These are phyloP conservation scores for Thalassiosira pacifica DNA, from an alignment of 352 stramenopile genomes.

Conservation along the genomic window DNA sequence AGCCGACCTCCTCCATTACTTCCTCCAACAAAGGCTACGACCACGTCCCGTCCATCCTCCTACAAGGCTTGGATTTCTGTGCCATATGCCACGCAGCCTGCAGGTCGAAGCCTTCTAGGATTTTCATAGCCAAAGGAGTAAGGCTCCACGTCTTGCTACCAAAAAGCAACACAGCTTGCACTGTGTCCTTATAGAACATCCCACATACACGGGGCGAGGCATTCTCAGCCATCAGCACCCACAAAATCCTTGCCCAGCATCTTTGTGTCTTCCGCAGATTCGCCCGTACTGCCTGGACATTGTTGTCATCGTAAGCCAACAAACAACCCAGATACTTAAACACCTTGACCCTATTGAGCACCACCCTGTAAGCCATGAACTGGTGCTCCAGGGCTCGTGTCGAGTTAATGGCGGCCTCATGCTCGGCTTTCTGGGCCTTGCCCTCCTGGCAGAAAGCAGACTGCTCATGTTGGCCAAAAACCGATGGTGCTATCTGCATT, in stretches of 20 bases:
- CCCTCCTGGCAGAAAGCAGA: not conserved
- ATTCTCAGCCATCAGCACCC: not conserved
- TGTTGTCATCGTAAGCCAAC: not conserved
- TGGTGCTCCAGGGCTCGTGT: not conserved
- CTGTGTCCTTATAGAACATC: not conserved
- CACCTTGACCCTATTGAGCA: not conserved
- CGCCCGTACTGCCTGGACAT: not conserved
- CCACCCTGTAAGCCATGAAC: not conserved
- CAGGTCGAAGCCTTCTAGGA: not conserved
- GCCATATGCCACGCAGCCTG: no score
- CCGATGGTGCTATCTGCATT: not conserved
- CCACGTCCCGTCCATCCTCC: not conserved
- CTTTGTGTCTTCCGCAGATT: not conserved
- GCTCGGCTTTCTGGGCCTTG: not conserved
- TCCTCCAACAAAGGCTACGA: not conserved
- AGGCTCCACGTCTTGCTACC: not conserved
- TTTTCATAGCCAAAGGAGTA: not conserved
- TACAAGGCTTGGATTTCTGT: not conserved
- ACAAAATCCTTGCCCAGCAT: not conserved
- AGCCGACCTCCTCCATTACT: no score
- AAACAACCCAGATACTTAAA: slow-evolving; percentile 13
- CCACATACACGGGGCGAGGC: not conserved
- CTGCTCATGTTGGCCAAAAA: no score
- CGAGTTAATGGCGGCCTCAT: not conserved
- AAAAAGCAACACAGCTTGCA: not conserved